Base-by-base conservation (phyloP, 257 asterid species). In the Striga asiatica region DNA sequence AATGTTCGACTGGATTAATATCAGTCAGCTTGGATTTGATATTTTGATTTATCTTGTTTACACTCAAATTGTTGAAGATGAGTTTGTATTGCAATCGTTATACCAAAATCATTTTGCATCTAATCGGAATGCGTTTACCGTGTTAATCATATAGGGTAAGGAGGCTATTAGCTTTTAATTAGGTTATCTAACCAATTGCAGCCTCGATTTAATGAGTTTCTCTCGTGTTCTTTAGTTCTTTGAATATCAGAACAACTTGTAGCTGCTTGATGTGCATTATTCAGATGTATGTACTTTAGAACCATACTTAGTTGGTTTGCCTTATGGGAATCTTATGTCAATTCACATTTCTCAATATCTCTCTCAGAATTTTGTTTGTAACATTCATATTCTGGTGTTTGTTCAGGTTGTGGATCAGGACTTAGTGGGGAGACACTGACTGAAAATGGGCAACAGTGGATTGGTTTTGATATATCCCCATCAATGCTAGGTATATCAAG, bases 351-450 rank as follows among this genome's bases (percentile, higher is more conserved):
- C 27, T n/a, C 24, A 2, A 37, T 22, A 11, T 43, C 19, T 7
- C 16, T 19, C 19, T 14, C n/a, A 2, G 29, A 11, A 43, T 35
- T 8, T 21, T 25, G 27, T 22, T 60, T 17, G 8, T 43, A 45
- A 60, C 23, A 35, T 9, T 60, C 43, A 8, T 23, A 11, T 24
- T 27, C 21, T 29, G 51, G 56, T 45, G 16, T 64, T n/a, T 61
- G 43, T 9, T 13, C 70, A 92, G 98, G 98, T 71, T 92, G 98
- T 39, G 98, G 98, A 66, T 92, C 98, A 10, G 98, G 98, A 46
- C 84, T 87, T 37, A 92, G 98, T 23, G 98, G 97, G 56, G 95
- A 88, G 74, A 84, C 95, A 23, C 61, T 92, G 66, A 82, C 94
- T 22, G 94, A 92, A 42, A 68, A 71, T 49, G 98, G 97, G 50